Evolutionary conservation across 495 filamentous ascomycete species (phyloP).

Genomic region (Apodospora peruviana): DNA sequence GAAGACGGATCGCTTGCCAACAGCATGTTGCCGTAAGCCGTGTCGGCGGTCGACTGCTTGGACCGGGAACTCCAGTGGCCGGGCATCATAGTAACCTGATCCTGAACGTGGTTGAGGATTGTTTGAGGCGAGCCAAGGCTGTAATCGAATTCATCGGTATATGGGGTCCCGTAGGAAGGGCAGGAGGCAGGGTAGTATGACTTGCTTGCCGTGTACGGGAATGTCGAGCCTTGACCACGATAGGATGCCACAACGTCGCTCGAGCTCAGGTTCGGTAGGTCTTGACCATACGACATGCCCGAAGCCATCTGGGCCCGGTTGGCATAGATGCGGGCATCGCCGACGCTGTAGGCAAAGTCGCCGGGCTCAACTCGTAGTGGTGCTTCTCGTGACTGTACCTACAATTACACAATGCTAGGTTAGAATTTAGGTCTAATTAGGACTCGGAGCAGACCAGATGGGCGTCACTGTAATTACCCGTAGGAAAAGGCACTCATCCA

Average conservation of each 20-base stretch:
- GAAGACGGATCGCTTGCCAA: background rate
- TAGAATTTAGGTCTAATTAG: no score
- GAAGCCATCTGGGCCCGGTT: conserved; percentile 24
- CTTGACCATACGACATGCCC: conserved; percentile 21
- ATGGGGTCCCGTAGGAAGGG: conserved; percentile 26
- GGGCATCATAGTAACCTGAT: conserved; percentile 18
- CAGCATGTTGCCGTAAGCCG: conserved; percentile 24
- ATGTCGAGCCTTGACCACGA: conserved; percentile 12
- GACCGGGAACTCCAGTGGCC: conserved; percentile 24
- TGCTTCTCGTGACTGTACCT: conserved; percentile 46
- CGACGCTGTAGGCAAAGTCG: conserved; percentile 35
- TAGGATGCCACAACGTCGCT: conserved; percentile 26
- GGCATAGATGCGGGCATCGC: conserved; percentile 33
- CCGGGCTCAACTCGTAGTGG: conserved; percentile 30
- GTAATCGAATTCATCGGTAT: conserved; percentile 38
- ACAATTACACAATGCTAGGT: conserved; percentile 16
- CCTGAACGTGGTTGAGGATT: conserved; percentile 26
- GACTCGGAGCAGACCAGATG: no score
- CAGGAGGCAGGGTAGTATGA: conserved; percentile 32
- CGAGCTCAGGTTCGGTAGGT: conserved; percentile 16
- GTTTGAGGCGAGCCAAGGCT: conserved; percentile 24
- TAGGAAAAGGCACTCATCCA: conserved; percentile 68
- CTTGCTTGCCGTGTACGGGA: conserved; percentile 24
- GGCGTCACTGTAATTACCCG: conserved; percentile 48
- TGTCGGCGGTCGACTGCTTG: conserved; percentile 5